A percentile compares a stretch with the other conserved stretches of the same genome.
Conservation (phyloP, 441 rosid species). For the Adansonia gregorii region DNA sequence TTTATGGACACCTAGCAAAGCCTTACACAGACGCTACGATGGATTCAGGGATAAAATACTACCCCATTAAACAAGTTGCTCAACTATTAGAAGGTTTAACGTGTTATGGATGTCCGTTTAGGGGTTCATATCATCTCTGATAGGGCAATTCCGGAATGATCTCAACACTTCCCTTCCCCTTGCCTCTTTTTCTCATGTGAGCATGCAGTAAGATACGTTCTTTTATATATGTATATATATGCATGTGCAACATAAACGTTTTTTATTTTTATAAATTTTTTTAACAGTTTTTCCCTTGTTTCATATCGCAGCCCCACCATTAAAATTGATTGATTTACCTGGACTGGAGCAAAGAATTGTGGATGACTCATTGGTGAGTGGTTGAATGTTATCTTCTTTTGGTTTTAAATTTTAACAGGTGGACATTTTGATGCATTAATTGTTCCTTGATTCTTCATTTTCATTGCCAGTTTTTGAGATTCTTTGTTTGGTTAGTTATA, state of each 20-base stretch:
- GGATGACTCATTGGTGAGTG: slow-evolving; percentile 82
- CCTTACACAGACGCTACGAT: neutral
- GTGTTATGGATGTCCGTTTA: neutral
- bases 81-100: neutral
- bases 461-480: slow-evolving; percentile 7
- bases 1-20: neutral
- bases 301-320: slow-evolving; percentile 75
- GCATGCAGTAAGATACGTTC: neutral
- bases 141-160: slow-evolving; percentile 5
- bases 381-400: slow-evolving; percentile 17
- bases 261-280: neutral
- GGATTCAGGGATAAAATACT: neutral
- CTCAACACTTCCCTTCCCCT: neutral
- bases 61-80: neutral
- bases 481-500: slow-evolving; percentile 26
- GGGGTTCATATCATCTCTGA: neutral
- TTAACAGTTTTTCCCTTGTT: neutral
- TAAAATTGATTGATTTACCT: slow-evolving; percentile 87
- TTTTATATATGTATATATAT: neutral
- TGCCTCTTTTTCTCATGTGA: neutral
- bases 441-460: slow-evolving; percentile 18
- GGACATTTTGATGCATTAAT: neutral
- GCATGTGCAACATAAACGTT: neutral
- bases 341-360: slow-evolving; percentile 92
- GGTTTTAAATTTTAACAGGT: slow-evolving; percentile 24